Evolutionary conservation across 345 rosid genomes (phyloP).

Genomic region (Lepidium didymum): DNA sequence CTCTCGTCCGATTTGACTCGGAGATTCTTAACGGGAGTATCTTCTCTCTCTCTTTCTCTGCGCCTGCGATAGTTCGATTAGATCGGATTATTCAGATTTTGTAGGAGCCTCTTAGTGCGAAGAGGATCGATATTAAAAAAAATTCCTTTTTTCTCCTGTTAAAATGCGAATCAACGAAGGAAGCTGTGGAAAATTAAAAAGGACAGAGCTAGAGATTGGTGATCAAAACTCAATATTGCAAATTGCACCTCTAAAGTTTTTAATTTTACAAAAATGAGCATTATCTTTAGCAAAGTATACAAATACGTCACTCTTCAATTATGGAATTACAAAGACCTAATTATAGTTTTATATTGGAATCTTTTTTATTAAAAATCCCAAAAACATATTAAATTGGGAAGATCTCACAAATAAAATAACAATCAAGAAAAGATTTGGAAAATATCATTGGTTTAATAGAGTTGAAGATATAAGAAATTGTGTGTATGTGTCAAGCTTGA

Average conservation of each 20-base stretch:
- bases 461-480: no score
- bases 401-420: no score
- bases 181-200: not conserved
- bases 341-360: no score
- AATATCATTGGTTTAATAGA: no score
- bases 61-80: constrained; percentile 16
- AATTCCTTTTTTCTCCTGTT: not conserved
- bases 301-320: no score
- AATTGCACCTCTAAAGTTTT: not conserved
- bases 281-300: no score
- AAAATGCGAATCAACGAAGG: not conserved
- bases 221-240: not conserved
- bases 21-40: constrained; percentile 4
- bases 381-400: no score
- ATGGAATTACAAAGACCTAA: no score
- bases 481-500: no score
- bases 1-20: constrained; percentile 26
- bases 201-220: not conserved
- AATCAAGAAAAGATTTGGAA: no score
- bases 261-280: not conserved
- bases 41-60: not conserved
- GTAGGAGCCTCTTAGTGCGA: not conserved
- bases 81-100: constrained; percentile 15
- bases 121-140: constrained; percentile 4
- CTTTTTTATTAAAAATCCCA: no score